A percentile compares a stretch with the other conserved stretches of the same genome.
These are phyloP conservation scores for Aquilaria sinensis DNA, from an alignment of 345 rosid genomes.

Conservation along the genomic window DNA sequence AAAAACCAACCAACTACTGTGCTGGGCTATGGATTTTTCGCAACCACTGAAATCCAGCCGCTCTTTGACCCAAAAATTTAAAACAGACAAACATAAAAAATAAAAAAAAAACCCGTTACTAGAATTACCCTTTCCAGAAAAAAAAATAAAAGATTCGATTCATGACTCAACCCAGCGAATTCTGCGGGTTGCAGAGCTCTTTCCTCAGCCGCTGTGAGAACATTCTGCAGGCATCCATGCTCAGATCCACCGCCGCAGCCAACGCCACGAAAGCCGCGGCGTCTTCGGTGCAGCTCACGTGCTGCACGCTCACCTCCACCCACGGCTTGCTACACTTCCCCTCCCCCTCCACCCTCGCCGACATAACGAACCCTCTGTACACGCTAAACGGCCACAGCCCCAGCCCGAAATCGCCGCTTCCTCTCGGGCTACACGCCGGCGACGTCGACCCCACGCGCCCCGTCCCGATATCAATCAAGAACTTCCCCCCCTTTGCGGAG, in stretches of 20 bases:
- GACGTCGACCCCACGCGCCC: constrained; percentile 35
- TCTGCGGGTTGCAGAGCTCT: constrained; percentile 58
- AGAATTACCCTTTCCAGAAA: not conserved
- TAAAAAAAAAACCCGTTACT: no score
- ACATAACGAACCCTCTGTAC: constrained; percentile 81
- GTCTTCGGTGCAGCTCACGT: constrained; percentile 87
- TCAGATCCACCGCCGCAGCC: constrained; percentile 83
- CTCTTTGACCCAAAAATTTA: not conserved
- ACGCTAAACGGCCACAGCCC: constrained; percentile 62
- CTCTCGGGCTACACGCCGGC: constrained; percentile 68
- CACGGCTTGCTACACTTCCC: constrained; percentile 80
- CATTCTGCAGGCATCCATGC: constrained; percentile 89
- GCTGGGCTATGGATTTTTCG: no score
- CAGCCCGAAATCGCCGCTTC: constrained; percentile 73
- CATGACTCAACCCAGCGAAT: constrained; percentile 25
- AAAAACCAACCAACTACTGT: not conserved
- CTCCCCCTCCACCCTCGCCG: constrained; percentile 80
- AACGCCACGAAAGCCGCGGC: constrained; percentile 93
- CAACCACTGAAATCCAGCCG: not conserved
- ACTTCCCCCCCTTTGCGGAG: constrained; percentile 68
- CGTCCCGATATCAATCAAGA: constrained; percentile 48
- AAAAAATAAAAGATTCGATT: not conserved
- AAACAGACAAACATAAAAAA: not conserved
- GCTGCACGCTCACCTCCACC: constrained; percentile 88
- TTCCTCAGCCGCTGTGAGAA: constrained; percentile 84